Evolutionary conservation across 2,329 filamentous ascomycete species (phyloP).

Genomic region (Botrytis byssoidea): DNA sequence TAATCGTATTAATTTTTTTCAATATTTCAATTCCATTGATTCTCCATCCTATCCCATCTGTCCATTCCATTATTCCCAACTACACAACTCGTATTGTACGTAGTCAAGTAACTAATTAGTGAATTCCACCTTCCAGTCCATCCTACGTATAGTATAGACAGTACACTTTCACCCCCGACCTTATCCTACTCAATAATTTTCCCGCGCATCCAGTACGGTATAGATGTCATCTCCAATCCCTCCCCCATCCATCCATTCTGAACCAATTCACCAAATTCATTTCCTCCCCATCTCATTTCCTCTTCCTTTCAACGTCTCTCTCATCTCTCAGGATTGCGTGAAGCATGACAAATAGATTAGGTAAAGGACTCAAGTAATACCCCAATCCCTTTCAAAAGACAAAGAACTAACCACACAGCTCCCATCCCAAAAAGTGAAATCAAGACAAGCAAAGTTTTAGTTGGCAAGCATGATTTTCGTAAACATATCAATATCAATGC

Average conservation of each 20-base stretch:
- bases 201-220: not conserved
- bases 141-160: not conserved
- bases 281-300: not conserved
- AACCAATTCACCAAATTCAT: not conserved
- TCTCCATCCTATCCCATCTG: not conserved
- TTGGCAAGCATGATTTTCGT: slow-evolving; percentile 5
- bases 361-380: not conserved
- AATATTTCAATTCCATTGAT: slow-evolving; percentile 3
- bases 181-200: not conserved
- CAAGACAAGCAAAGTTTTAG: slow-evolving; percentile 13
- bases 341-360: not conserved
- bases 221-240: not conserved
- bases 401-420: slow-evolving; percentile 2
- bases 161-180: not conserved
- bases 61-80: not conserved
- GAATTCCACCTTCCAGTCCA: not conserved
- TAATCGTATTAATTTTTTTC: not conserved
- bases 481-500: not conserved
- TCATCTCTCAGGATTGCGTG: not conserved
- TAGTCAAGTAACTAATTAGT: slow-evolving; percentile 6
- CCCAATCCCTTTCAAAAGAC: not conserved
- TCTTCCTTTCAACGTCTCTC: not conserved
- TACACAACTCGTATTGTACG: not conserved
- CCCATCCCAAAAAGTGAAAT: slow-evolving; percentile 1
- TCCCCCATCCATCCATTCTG: not conserved